phyloP scores from a whole-genome alignment of 768 basidiomycete genomes.

The Candolleomyces aberdarensis region DNA sequence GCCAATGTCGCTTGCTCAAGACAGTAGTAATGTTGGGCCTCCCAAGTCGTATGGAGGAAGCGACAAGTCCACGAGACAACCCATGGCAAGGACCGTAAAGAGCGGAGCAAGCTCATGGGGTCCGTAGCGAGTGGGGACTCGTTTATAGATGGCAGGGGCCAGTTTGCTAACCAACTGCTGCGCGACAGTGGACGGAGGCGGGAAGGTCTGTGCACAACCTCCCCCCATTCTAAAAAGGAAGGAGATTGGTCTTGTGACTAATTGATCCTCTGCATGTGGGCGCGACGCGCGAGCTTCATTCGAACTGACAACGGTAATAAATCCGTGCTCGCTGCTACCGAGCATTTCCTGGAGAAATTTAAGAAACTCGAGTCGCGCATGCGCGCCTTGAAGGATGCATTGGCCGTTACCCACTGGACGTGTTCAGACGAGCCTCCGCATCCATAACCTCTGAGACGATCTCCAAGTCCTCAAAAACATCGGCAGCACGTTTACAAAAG shows the following conservation, averaged over 20 bases:
- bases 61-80: slow-evolving; percentile 44
- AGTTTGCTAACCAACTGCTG: slow-evolving; percentile 42
- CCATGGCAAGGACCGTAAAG: slow-evolving; percentile 45
- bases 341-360: slow-evolving; percentile 48
- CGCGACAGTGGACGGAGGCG: too few relatives aligned
- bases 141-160: slow-evolving; percentile 45
- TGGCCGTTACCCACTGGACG: slow-evolving; percentile 43
- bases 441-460: too few relatives aligned
- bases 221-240: too few relatives aligned
- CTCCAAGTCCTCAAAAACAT: too few relatives aligned
- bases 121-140: slow-evolving; percentile 32
- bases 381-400: slow-evolving; percentile 52
- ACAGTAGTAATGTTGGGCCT: slow-evolving; percentile 50
- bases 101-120: slow-evolving; percentile 50
- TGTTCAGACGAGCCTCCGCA: slow-evolving; percentile 34
- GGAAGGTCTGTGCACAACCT: too few relatives aligned
- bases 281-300: too few relatives aligned
- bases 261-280: too few relatives aligned
- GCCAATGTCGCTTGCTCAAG: slow-evolving; percentile 44
- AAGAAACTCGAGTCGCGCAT: slow-evolving; percentile 46
- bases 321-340: slow-evolving; percentile 51
- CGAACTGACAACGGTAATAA: slow-evolving; percentile 19
- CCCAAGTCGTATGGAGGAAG: slow-evolving; percentile 45
- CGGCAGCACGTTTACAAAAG: too few relatives aligned
- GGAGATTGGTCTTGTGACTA: too few relatives aligned